Conservation (phyloP, 73 alveolate species). For the Tetrahymena elliotti region DNA sequence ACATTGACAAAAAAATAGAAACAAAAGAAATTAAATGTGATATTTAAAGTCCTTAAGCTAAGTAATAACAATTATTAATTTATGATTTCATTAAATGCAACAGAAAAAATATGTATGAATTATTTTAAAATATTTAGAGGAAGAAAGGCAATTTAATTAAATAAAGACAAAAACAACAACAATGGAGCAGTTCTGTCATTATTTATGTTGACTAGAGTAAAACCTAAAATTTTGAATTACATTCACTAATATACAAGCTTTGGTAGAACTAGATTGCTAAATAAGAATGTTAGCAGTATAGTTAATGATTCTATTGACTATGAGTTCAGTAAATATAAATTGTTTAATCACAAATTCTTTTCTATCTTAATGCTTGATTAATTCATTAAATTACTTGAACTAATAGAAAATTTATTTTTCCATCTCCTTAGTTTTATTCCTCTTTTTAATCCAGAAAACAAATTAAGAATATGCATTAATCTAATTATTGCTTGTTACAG, state of each 20-base stretch:
- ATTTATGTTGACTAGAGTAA: not conserved
- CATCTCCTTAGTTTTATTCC: not conserved
- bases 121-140: not conserved
- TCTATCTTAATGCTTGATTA: not conserved
- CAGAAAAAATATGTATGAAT: no score
- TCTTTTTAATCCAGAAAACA: not conserved
- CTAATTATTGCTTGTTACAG: not conserved
- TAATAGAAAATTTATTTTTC: not conserved
- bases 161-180: not conserved
- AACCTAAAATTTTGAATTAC: not conserved
- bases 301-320: not conserved
- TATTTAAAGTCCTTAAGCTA: not conserved
- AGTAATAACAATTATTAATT: no score
- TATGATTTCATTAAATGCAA: not conserved
- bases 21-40: not conserved
- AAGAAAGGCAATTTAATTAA: not conserved
- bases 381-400: not conserved
- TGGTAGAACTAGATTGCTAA: not conserved
- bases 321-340: not conserved
- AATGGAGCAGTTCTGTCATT: not conserved
- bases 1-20: not conserved
- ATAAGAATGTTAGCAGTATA: not conserved
- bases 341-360: not conserved
- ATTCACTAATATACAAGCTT: not conserved
- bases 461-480: not conserved